Conservation (phyloP, 2,329 filamentous ascomycete species). For the Cryoendolithus antarcticus region DNA sequence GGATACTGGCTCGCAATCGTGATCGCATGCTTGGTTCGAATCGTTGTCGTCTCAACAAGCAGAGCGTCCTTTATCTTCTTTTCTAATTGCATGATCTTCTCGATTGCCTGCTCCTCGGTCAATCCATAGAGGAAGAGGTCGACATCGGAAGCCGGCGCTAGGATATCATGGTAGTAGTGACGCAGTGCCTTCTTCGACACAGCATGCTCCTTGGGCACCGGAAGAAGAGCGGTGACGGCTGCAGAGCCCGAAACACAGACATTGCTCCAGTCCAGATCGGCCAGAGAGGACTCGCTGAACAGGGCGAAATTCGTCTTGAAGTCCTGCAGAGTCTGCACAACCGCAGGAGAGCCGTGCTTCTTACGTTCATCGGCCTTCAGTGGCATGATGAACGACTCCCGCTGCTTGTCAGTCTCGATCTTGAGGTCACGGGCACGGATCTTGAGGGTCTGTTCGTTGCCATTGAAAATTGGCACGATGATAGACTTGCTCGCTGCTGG, state of each 20-base stretch:
- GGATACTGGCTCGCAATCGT: constrained; percentile 70
- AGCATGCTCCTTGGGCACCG: constrained; percentile 40
- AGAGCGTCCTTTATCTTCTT: constrained; percentile 61
- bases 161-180: constrained; percentile 64
- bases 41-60: constrained; percentile 68
- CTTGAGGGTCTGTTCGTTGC: constrained; percentile 42
- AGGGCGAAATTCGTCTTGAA: constrained; percentile 70
- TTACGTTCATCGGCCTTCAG: constrained; percentile 51
- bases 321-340: constrained; percentile 53
- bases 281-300: constrained; percentile 67
- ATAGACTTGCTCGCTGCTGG: constrained; percentile 48
- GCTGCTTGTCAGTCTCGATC: constrained; percentile 47
- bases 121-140: constrained; percentile 77
- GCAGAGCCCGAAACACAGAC: constrained; percentile 71
- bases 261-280: constrained; percentile 70
- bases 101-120: constrained; percentile 61
- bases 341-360: constrained; percentile 49
- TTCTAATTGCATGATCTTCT: constrained; percentile 79
- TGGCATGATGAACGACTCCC: constrained; percentile 56
- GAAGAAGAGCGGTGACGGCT: constrained; percentile 66
- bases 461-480: constrained; percentile 52
- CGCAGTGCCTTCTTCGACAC: constrained; percentile 30
- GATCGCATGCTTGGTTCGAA: constrained; percentile 76
- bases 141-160: constrained; percentile 74
- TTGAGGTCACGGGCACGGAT: constrained; percentile 50